Percentiles rank a stretch among this genome's conserved stretches.
These are phyloP conservation scores for Kazachstania sp. DNA, from an alignment of 1,139 yeast species.

Conservation along the genomic window DNA sequence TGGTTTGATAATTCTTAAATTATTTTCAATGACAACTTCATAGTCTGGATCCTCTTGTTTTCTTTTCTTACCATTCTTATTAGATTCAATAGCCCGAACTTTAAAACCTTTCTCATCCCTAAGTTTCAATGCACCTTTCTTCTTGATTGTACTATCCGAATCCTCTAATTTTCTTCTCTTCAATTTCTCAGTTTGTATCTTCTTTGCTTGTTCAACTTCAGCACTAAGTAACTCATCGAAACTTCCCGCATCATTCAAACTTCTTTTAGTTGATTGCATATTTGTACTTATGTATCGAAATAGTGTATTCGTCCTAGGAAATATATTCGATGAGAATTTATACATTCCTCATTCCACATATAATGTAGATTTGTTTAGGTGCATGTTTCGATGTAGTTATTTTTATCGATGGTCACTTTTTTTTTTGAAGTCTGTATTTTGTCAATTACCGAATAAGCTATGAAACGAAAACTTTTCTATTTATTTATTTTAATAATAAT, in stretches of 20 bases:
- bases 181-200: slow-evolving; percentile 4
- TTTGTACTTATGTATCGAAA: not conserved
- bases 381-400: too few species aligned
- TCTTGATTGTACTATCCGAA: not conserved
- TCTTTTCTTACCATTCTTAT: slow-evolving; percentile 13
- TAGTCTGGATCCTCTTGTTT: slow-evolving; percentile 31
- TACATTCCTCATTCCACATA: not conserved
- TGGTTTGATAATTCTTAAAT: slow-evolving; percentile 68
- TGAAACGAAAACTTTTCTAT: too few species aligned
- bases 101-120: slow-evolving; percentile 29
- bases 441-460: too few species aligned
- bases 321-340: not conserved
- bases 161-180: slow-evolving; percentile 8
- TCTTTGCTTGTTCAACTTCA: slow-evolving; percentile 13
- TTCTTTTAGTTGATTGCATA: not conserved
- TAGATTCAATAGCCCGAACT: slow-evolving; percentile 23
- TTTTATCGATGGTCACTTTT: too few species aligned
- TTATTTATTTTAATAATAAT: too few species aligned
- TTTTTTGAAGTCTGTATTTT: too few species aligned
- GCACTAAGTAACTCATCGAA: slow-evolving; percentile 12
- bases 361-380: too few species aligned
- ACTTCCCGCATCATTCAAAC: not conserved
- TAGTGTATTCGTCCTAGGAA: not conserved
- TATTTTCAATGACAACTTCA: slow-evolving; percentile 41
- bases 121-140: slow-evolving; percentile 8